Base-by-base conservation (phyloP, 371 early-diverging fungal genomes). In the Conidiobolus incongruus region DNA sequence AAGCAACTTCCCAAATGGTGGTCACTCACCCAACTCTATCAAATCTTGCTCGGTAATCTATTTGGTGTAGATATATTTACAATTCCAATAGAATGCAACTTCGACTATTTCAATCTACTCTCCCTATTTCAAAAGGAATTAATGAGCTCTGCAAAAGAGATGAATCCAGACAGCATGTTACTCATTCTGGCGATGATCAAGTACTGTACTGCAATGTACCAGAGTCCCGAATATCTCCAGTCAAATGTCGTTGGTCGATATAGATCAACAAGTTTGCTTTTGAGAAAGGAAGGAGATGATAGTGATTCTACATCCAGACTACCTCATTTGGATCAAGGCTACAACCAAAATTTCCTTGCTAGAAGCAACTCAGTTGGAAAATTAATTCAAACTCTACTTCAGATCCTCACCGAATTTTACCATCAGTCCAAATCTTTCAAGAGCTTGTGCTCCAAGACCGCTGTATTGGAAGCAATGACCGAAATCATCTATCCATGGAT, bases 21-120 rank as follows among this genome's bases (percentile, higher is more conserved):
- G 70, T 58, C 70, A 46, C 46, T 77, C 4, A 45, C 61, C 1
- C 71, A 73, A 35, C 51, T 81, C 10, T 68, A 76, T 31, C 66
- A 67, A 42, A 58, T 68, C 0, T 48, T 78, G 11, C 34, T 75
- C 4, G 44, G 67, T 1, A 60, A 68, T 32, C 49, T 77, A 44
- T 55, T 76, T 35, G 78, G 77, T 0, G 52, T 69, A 0, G 75
- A 78, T 48, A 53, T 76, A 23, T 52, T 58, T 2, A 59, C 59
- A 1, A 58, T 67, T 11, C 70, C 74, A 1, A 36, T 70, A 17
- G 52, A 64, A 7, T 41, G 56, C 0, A 45, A 51, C 0, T 58
- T 64, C 39, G 68, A 76, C 45, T 54, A 70, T n/a, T 61, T 40
- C 26, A 21, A 46, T 57, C 3, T 20, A 73, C 40, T 52, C 61